A percentile compares a stretch with the other conserved stretches of the same genome.
Evolutionary conservation across 2,329 filamentous ascomycete species (phyloP).

Genomic region (Onygenales sp.): DNA sequence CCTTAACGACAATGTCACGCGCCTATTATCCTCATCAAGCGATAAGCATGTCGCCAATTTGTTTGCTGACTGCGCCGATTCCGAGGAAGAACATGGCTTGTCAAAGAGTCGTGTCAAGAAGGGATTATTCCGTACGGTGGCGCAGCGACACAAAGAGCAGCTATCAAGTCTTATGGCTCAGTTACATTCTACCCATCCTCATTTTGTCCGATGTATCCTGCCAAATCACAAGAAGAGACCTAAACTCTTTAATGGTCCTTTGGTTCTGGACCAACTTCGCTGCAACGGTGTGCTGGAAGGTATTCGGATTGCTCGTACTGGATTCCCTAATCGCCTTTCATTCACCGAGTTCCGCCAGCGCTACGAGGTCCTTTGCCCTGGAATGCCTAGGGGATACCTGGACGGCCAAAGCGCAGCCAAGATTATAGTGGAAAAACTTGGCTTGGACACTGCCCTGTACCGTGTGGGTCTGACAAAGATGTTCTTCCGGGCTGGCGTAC

Average conservation of each 20-base stretch:
- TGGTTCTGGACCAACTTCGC: slow-evolving; percentile 94
- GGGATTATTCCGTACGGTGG: slow-evolving; percentile 91
- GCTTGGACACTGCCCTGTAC: slow-evolving; percentile 75
- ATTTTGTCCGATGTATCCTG: slow-evolving; percentile 95
- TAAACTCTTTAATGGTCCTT: slow-evolving; percentile 79
- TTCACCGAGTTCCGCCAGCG: slow-evolving; percentile 92
- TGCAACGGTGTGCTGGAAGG: slow-evolving; percentile 99
- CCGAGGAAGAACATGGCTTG: slow-evolving; percentile 61
- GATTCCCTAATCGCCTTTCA: slow-evolving; percentile 85
- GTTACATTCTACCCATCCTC: slow-evolving; percentile 89
- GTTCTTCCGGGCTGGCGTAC: slow-evolving; percentile 91
- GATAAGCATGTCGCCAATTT: slow-evolving; percentile 76
- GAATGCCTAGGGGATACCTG: slow-evolving; percentile 81
- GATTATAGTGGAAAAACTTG: slow-evolving; percentile 81
- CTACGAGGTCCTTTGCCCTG: slow-evolving; percentile 85
- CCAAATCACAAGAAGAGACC: slow-evolving; percentile 97
- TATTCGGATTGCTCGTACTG: slow-evolving; percentile 91
- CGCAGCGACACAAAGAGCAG: slow-evolving; percentile 95
- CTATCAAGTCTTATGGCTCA: slow-evolving; percentile 93
- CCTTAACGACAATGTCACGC: slow-evolving; percentile 91
- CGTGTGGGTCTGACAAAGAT: slow-evolving; percentile 94
- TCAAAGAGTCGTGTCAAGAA: slow-evolving; percentile 82
- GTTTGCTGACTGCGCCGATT: slow-evolving; percentile 79
- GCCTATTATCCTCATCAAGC: slow-evolving; percentile 70
- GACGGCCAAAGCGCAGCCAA: slow-evolving; percentile 80